Evolutionary conservation across 2,329 filamentous ascomycete genomes (phyloP).

Genomic region (Talaromyces amestolkiae): DNA sequence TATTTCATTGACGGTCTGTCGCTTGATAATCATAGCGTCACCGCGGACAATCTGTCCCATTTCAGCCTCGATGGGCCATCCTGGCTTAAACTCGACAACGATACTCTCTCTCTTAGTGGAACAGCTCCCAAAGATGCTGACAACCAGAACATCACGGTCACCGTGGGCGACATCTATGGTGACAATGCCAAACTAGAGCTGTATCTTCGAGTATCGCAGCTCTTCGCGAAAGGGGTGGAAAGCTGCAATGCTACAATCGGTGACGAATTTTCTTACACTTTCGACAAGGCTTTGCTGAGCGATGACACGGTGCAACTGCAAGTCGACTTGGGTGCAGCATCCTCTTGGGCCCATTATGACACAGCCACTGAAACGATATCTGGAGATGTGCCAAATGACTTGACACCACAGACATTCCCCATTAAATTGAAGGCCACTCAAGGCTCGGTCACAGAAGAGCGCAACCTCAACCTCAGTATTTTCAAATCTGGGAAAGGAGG

Average conservation of each 20-base stretch:
- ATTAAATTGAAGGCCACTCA: conserved; percentile 47
- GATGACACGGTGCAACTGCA: conserved; percentile 42
- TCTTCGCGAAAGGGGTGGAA: conserved; percentile 46
- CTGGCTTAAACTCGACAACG: conserved; percentile 68
- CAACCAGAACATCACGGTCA: conserved; percentile 62
- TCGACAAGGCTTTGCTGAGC: conserved; percentile 46
- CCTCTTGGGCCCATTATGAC: conserved; percentile 53
- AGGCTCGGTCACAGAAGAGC: conserved; percentile 40
- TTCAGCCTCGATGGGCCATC: conserved; percentile 57
- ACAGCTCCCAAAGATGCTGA: conserved; percentile 59
- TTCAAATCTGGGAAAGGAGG: conserved; percentile 24
- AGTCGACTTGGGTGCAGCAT: conserved; percentile 45
- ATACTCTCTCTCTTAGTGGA: conserved; percentile 63
- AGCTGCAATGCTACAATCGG: conserved; percentile 51
- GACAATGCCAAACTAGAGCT: conserved; percentile 61
- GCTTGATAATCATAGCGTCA: conserved; percentile 57
- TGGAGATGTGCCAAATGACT: conserved; percentile 49
- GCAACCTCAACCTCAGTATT: conserved; percentile 45
- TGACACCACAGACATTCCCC: conserved; percentile 39
- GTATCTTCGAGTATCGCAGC: conserved; percentile 42
- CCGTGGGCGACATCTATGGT: conserved; percentile 58
- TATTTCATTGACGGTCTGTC: conserved; percentile 53
- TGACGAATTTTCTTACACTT: conserved; percentile 47
- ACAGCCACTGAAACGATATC: conserved; percentile 42
- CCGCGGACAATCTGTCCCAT: conserved; percentile 50